These are phyloP conservation scores for Spencermartinsiella europaea DNA, from an alignment of 805 yeast species.

Conservation along the genomic window DNA sequence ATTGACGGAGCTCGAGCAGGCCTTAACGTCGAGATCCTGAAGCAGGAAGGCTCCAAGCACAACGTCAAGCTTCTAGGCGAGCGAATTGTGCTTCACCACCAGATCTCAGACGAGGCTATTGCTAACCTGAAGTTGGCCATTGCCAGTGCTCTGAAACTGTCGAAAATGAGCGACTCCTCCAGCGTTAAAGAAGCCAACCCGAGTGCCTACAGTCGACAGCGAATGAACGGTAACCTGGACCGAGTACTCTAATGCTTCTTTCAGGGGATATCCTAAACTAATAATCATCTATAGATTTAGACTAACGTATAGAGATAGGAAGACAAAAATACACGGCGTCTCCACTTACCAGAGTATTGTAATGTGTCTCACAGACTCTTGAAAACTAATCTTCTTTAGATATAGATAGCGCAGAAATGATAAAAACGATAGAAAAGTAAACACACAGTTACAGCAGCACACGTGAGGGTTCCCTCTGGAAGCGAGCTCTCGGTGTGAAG, in stretches of 20 bases:
- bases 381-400: too few relatives aligned
- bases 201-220: not conserved
- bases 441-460: too few relatives aligned
- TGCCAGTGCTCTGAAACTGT: slow-evolving; percentile 3
- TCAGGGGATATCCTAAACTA: not conserved
- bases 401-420: too few relatives aligned
- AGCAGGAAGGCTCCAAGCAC: slow-evolving; percentile 51
- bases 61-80: slow-evolving; percentile 64
- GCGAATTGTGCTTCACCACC: slow-evolving; percentile 78
- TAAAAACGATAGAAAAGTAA: too few relatives aligned
- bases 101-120: slow-evolving; percentile 49
- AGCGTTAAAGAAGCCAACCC: slow-evolving; percentile 1
- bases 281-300: too few relatives aligned
- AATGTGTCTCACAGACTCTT: too few relatives aligned
- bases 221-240: not conserved
- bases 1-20: slow-evolving; percentile 56
- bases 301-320: too few relatives aligned
- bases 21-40: slow-evolving; percentile 53
- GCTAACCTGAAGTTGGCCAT: slow-evolving; percentile 30
- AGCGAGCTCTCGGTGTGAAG: too few relatives aligned
- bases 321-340: too few relatives aligned
- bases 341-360: too few relatives aligned
- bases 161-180: not conserved
- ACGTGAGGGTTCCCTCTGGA: too few relatives aligned
- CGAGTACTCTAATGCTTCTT: not conserved